A percentile compares a stretch with the other conserved stretches of the same genome.
Conservation (phyloP, 164 flowering plant species). For the Berberis vulgaris region DNA sequence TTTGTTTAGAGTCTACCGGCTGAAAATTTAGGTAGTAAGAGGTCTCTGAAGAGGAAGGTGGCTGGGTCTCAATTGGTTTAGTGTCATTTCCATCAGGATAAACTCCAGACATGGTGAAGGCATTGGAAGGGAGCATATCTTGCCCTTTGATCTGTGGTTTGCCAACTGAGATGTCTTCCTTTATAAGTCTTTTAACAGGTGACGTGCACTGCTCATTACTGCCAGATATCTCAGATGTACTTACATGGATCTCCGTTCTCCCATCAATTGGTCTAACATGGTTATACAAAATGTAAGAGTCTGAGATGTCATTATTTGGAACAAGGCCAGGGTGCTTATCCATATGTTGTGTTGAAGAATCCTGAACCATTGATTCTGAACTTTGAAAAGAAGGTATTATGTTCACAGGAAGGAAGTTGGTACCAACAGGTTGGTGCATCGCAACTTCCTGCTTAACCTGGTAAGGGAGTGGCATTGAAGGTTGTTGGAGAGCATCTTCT, state of each 20-base stretch:
- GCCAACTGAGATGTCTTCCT: constrained; percentile 26
- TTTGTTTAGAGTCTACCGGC: constrained; percentile 24
- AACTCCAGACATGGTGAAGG: constrained; percentile 15
- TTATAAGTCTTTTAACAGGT: constrained; percentile 17
- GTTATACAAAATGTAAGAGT: constrained; percentile 18
- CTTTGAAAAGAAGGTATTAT: constrained; percentile 16
- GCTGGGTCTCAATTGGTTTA: constrained; percentile 22
- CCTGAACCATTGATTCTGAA: constrained; percentile 27
- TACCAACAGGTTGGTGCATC: constrained; percentile 17
- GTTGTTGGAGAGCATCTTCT: constrained; percentile 28
- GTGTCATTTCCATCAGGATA: constrained; percentile 23
- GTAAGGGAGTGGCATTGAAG: constrained; percentile 13
- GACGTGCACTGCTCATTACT: constrained; percentile 26
- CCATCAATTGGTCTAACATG: constrained; percentile 37
- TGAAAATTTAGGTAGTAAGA: constrained; percentile 21
- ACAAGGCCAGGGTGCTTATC: constrained; percentile 23
- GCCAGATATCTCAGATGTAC: constrained; percentile 26
- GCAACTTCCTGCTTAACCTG: constrained; percentile 22
- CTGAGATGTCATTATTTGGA: constrained; percentile 21
- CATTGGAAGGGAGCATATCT: constrained; percentile 19
- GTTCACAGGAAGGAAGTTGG: constrained; percentile 21
- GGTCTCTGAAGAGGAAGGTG: constrained; percentile 19
- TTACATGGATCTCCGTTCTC: constrained; percentile 35
- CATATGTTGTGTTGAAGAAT: constrained; percentile 25
- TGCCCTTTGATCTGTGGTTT: constrained; percentile 21